Evolutionary conservation across 164 flowering plant genomes (phyloP), one percentile per base, ranked within the genome.

Genomic region (Magnolia kwangsiensis): DNA sequence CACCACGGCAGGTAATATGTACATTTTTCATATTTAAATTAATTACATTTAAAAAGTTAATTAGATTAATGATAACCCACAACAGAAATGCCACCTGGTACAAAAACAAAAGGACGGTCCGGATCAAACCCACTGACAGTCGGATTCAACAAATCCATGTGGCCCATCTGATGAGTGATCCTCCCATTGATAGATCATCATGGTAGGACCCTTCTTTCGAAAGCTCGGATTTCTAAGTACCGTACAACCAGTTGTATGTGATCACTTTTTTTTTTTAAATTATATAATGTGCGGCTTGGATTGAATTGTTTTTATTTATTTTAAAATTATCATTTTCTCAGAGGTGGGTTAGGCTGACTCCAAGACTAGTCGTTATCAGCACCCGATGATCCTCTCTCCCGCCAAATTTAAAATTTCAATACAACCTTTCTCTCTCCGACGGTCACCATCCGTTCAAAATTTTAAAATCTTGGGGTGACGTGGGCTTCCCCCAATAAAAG

Each of bases 381-480:
- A 45, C 67, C 67, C 61, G 31, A 76, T 19, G 68, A 76, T 69
- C 31, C 73, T 29, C 74, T 16, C 14, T 29, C 74, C 23, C 74
- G 23, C 74, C 50, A 72, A 23, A n/a, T 72, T 59, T 69, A 14
- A 64, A 70, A 23, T 45, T 51, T 31, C 78, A 68, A 14, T 18
- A 19, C 18, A 50, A 24, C 21, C 69, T 49, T 18, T 72, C 64
- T 72, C 50, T 49, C 72, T 55, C 74, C 63, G 69, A 75, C 69
- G 69, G 80, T 78, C 83, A 67, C 80, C 68, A 45, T 77, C 80
- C 23, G 7, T 24, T 72, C 55, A 74, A 63, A 80, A 69, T 74
- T 81, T 71, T 70, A 67, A 81, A 81, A 10, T 49, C 61, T 72
- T 5, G 49, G 63, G 31, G 58, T 80, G 74, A 72, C 72, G 69